Base-by-base conservation (phyloP, 306 rosid genomes). In the Cucurbita moschata region DNA sequence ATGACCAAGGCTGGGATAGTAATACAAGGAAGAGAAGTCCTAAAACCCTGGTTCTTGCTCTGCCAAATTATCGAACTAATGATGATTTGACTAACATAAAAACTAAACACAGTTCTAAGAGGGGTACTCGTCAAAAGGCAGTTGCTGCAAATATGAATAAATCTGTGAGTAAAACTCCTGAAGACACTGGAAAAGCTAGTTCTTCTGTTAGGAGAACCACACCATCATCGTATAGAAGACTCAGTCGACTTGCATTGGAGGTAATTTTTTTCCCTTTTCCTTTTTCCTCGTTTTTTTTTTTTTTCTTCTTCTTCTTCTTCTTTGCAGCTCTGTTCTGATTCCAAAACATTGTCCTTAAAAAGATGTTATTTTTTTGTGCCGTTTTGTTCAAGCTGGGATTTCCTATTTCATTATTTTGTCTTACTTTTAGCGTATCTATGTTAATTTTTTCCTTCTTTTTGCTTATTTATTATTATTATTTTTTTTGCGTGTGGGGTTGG, bases 191-290 rank as follows among this genome's bases (percentile, higher is more conserved):
- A 52, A 83, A 75, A 53, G 76, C 86, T 75, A 79, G 82, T 79
- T 83, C 94, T 69, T 75, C 83, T 60, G 73, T 73, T 75, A 80
- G 75, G 74, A 81, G 75, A 54, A 73, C 56, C 19, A 71, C 86
- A 79, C 77, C 88, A 73, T 81, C 94, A 61, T 49, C 84, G 53
- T 6, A 79, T 74, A 84, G 71, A 78, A 91, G 84, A 77, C 96
- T 91, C 47, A 88, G 92, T 71, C 90, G 86, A 77, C 87, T 83
- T 62, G 87, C 42, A 72, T 81, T 87, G 77, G 87, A 95, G 99
- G 99, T 95, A 87, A 35, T 38, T 72, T 70, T 77, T 35, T 40
- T 70, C 47, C 72, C 61, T 72, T 16, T 49, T 55, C 8, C 7
- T 23, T 23, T 19, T 66, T 16, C 2, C 23, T 21, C 21, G 69